Evolutionary conservation across 176 grass and related monocot species (phyloP).

Genomic region (Lolium multiflorum): DNA sequence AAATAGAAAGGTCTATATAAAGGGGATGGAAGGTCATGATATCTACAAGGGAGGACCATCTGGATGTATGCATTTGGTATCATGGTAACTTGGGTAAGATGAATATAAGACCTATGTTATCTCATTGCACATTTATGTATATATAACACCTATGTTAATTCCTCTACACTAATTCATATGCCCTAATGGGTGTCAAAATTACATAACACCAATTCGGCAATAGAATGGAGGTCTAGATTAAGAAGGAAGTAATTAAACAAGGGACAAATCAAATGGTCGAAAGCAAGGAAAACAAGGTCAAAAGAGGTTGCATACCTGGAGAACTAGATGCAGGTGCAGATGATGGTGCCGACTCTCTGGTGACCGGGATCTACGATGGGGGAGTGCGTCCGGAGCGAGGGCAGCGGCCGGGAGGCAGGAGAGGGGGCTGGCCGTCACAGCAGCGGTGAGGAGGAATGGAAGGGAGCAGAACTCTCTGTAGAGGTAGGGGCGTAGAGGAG

Average conservation of each 20-base stretch:
- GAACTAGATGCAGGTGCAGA: slow-evolving; percentile 33
- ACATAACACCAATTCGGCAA: slow-evolving; percentile 9
- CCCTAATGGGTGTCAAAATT: not conserved
- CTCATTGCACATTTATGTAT: not conserved
- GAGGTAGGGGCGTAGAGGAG: no score
- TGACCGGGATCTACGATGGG: no score
- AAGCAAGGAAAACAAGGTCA: slow-evolving; percentile 1
- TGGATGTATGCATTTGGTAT: not conserved
- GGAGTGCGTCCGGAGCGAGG: no score
- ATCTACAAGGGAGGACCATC: slow-evolving; percentile 11
- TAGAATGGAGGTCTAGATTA: slow-evolving; percentile 20
- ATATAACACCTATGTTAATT: no score
- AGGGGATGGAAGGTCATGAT: not conserved
- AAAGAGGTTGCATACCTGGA: slow-evolving; percentile 40
- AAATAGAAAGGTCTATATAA: not conserved
- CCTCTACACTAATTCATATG: not conserved
- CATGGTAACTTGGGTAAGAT: not conserved
- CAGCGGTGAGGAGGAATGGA: no score
- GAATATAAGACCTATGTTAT: slow-evolving; percentile 3
- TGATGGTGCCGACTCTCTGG: not conserved
- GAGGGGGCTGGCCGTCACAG: no score
- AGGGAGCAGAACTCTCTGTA: no score
- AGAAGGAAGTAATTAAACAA: not conserved
- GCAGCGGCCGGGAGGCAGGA: no score
- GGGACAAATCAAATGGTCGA: not conserved